Base-by-base conservation (phyloP, 1,284 basidiomycete genomes). In the Trametes polyzona region DNA sequence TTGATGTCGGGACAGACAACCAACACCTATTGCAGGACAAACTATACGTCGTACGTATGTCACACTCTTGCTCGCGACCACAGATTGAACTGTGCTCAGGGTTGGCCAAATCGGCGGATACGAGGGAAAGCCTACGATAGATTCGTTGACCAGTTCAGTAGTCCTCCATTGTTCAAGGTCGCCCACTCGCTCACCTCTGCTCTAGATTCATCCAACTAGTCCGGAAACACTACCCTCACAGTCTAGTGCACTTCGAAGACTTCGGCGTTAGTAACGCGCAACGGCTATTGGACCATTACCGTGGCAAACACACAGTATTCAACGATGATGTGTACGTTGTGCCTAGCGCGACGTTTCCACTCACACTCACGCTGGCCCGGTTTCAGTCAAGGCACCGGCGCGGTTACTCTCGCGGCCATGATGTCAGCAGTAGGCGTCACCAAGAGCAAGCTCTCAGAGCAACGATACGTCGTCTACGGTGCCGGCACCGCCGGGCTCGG, bases 401-500 rank as follows among this genome's bases (percentile, higher is more conserved):
- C 91, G 0, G 91, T 95, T 14, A 88, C 90, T 0, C 80, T 93
- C 14, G 83, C 90, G 0, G 84, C 84, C 11, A 71, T 91, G 33
- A 86, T 89, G 78, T 80, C 89, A 0, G 90, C 88, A 1, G 81
- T 90, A 49, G 83, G 86, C 21, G 86, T 92, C n/a, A 90, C 88
- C 16, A 86, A 86, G 66, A 73, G 74, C 52, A 82, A 77, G 61
- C 79, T 95, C 23, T 74, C 79, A 8, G 88, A 92, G 62, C 92
- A 95, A 69, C 82, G 90, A 10, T 86, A 87, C 69, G 75, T 93
- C 53, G 80, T 94, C 49, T 92, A 88, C 70, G 92, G 92, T 17
- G 89, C 90, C 0, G 92, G 92, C 3, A 86, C 88, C 0, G 92
- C 92, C 1, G 93, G 93, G 1, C 80, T 93, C 61, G 93, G 92